Evolutionary conservation across 768 basidiomycete genomes (phyloP).

Genomic region (Russula dissimulans): DNA sequence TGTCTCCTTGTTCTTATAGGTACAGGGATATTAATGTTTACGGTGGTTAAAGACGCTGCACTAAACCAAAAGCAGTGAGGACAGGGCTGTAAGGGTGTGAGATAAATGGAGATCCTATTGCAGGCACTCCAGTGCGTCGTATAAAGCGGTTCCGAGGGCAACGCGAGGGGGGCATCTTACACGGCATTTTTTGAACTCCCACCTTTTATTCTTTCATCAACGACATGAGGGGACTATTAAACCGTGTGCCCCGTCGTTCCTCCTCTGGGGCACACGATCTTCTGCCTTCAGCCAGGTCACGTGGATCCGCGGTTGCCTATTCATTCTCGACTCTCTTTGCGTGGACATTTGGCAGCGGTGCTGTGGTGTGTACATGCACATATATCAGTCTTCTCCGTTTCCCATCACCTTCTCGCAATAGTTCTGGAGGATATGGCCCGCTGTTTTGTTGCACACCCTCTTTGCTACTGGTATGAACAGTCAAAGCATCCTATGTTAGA

Average conservation of each 20-base stretch:
- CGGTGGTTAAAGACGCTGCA: too few relatives aligned
- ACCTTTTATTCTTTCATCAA: too few relatives aligned
- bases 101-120: too few relatives aligned
- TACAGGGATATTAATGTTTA: too few relatives aligned
- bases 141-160: too few relatives aligned
- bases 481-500: neutral
- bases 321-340: neutral
- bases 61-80: too few relatives aligned
- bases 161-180: too few relatives aligned
- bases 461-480: slow-evolving; percentile 40
- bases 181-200: neutral
- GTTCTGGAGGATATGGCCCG: slow-evolving; percentile 61
- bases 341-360: slow-evolving; percentile 27
- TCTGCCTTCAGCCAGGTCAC: slow-evolving; percentile 7
- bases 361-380: neutral
- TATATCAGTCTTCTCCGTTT: slow-evolving; percentile 5
- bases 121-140: too few relatives aligned
- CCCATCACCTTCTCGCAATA: slow-evolving; percentile 7
- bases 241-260: neutral
- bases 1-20: too few relatives aligned
- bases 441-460: slow-evolving; percentile 49
- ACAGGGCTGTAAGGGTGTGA: too few relatives aligned
- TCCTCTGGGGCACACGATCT: neutral
- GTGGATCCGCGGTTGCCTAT: neutral
- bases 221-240: neutral